Evolutionary conservation across 179 eudicot genomes (phyloP), one percentile per base, ranked within the genome.

Genomic region (Monotropa hypopitys): DNA sequence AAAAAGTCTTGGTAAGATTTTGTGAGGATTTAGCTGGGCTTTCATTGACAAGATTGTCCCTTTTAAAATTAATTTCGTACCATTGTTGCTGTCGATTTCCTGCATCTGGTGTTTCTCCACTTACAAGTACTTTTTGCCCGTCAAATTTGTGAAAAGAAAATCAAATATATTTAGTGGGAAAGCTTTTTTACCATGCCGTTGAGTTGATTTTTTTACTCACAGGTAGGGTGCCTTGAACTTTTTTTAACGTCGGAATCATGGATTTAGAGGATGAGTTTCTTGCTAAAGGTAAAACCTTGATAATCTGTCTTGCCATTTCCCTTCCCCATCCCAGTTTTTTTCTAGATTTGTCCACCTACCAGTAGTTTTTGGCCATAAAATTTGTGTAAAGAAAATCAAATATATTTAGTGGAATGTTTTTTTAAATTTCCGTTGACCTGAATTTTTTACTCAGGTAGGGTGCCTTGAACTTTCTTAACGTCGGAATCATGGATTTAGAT

Each of bases 401-500:
- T 23, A 5, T 26, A 18, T 59, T 23, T 0, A 59, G 16, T 13
- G 18, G 30, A 56, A 56, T 4, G 23, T 8, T 7, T 56, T 56
- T 56, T 7, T n/a, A 56, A 26, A 1, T 3, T 56, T 28, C 62
- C 5, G 2, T 21, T 21, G 28, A 56, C 13, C 30, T 28, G 38
- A 13, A n/a, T 4, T 61, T 61, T 8, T 57, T 59, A 3, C 33
- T 84, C 49, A 85, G 84, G 87, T 77, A 75, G 66, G 65, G 71
- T 72, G 74, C 50, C 42, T 56, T 72, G 77, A 76, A 74, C 76
- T 70, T 40, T 38, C 74, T 40, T 74, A n/a, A 45, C 20, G 72
- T 79, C 63, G 75, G 77, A 56, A 78, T 79, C 83, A 88, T 88
- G 90, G 87, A 74, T 69, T 63, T 80, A 53, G 85, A 84, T 62